phyloP scores from a whole-genome alignment of 768 basidiomycete species.

The Nevesoporus exiguus region DNA sequence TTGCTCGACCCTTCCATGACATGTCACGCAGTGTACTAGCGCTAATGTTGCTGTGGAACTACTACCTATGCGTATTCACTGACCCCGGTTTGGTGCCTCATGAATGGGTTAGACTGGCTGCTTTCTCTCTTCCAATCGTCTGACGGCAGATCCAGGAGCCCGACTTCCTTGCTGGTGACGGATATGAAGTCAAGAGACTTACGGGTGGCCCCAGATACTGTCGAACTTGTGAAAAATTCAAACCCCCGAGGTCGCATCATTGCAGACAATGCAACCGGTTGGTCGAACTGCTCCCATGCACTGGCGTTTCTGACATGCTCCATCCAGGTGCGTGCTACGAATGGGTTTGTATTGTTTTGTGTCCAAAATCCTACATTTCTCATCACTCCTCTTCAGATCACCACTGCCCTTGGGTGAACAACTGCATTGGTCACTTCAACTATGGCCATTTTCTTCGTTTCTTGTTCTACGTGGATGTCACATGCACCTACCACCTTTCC shows the following conservation, averaged over 20 bases:
- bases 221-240: conserved; percentile 79
- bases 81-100: conserved; percentile 83
- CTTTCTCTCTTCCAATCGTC: neutral
- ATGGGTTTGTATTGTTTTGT: conserved; percentile 60
- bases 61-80: conserved; percentile 75
- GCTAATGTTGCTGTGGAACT: conserved; percentile 81
- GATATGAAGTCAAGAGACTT: conserved; percentile 86
- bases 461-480: conserved; percentile 87
- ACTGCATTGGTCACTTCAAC: conserved; percentile 92
- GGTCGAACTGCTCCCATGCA: conserved; percentile 22
- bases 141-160: conserved; percentile 49
- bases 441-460: conserved; percentile 89
- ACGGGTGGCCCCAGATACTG: conserved; percentile 85
- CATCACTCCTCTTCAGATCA: conserved; percentile 52
- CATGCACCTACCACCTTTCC: conserved; percentile 81
- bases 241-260: conserved; percentile 89
- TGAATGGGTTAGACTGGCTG: conserved; percentile 57
- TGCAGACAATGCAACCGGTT: conserved; percentile 84
- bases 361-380: conserved; percentile 2
- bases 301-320: conserved; percentile 1
- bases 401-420: conserved; percentile 92
- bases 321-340: conserved; percentile 70
- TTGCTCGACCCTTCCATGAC: conserved; percentile 9
- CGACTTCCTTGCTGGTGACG: conserved; percentile 59
- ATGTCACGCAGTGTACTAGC: conserved; percentile 57